Conservation (phyloP, 805 yeast genomes). For the Nakazawaea siamensis region DNA sequence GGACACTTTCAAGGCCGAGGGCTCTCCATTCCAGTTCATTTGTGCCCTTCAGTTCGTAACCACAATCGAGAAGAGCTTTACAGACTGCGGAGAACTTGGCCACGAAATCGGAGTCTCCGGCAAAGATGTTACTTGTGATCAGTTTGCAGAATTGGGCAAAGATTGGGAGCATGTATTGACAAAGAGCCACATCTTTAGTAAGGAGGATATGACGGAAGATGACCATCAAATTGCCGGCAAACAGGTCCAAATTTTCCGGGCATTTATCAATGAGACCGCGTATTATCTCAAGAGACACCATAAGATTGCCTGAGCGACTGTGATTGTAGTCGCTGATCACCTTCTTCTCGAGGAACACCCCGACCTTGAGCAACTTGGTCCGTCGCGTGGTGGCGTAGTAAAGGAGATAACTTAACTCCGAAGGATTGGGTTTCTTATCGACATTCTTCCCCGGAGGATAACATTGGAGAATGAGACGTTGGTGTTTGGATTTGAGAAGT, state of each 20-base stretch:
- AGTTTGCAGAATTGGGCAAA: constrained; percentile 32
- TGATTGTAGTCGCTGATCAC: constrained; percentile 53
- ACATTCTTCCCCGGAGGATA: constrained; percentile 83
- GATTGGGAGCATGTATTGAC: constrained; percentile 42
- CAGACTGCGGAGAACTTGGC: constrained; percentile 27
- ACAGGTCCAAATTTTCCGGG: constrained; percentile 74
- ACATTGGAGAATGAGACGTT: constrained; percentile 81
- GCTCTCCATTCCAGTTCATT: constrained; percentile 37
- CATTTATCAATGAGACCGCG: constrained; percentile 67
- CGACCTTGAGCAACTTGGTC: constrained; percentile 82
- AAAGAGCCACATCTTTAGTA: constrained; percentile 53
- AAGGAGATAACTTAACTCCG: constrained; percentile 79
- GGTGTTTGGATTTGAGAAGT: constrained; percentile 72
- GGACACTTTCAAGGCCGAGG: constrained; percentile 31
- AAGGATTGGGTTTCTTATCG: constrained; percentile 88
- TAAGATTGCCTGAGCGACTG: constrained; percentile 67
- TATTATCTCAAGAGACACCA: constrained; percentile 70
- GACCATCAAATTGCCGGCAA: constrained; percentile 60
- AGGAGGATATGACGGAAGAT: constrained; percentile 46
- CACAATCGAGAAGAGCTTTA: constrained; percentile 17
- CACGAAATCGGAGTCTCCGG: constrained; percentile 38
- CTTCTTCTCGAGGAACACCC: constrained; percentile 54
- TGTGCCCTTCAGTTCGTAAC: constrained; percentile 17
- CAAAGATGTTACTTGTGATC: constrained; percentile 29
- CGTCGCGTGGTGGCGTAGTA: constrained; percentile 89